Evolutionary conservation across 2,329 filamentous ascomycete species (phyloP), one percentile per base, ranked within the genome.

Genomic region (Colletotrichum kahawae): DNA sequence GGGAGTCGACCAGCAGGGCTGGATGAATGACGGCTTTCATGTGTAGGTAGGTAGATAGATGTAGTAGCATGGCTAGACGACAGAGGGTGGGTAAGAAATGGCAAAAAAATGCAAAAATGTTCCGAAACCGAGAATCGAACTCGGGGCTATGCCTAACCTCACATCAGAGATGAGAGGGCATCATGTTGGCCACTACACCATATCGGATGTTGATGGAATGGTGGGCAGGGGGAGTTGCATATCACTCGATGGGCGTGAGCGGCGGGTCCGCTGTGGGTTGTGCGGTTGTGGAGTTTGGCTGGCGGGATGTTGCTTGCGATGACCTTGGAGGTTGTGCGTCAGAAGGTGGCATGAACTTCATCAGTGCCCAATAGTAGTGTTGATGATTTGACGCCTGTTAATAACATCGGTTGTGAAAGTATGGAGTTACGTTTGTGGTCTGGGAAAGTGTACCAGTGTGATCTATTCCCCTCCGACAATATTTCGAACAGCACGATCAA

Each of bases 141-240:
- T 74, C 71, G 71, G 71, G 71, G 71, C 60, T 74, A 71, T 74
- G 68, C 68, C 71, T 71, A 57, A 63, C 68, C 68, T 71, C 54
- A 54, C 71, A 12, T 33, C 54, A 13, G 6, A 2, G 10, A 36
- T 74, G 71, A 71, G 68, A 74, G 71, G 71, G 71, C 71, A 74
- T 74, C 68, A 74, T 74, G 71, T 74, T 74, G 62, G 71, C 68
- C 68, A 74, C 71, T 74, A 71, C 71, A 71, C 71, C 68, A 71
- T 71, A 71, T 74, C 71, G 71, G 71, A 74, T 62, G 3, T 68
- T 8, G 27, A 16, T 33, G 33, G 0, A 8, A 4, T 5, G 4
- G 0, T 1, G 1, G 4, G 29, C 7, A 12, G 29, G n/a, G 29
- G 18, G 24, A 60, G 18, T 24, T 60, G 29, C 9, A n/a, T 24